phyloP scores from a whole-genome alignment of 192 early-diverging fungal species.

The Linnemannia hyalina region DNA sequence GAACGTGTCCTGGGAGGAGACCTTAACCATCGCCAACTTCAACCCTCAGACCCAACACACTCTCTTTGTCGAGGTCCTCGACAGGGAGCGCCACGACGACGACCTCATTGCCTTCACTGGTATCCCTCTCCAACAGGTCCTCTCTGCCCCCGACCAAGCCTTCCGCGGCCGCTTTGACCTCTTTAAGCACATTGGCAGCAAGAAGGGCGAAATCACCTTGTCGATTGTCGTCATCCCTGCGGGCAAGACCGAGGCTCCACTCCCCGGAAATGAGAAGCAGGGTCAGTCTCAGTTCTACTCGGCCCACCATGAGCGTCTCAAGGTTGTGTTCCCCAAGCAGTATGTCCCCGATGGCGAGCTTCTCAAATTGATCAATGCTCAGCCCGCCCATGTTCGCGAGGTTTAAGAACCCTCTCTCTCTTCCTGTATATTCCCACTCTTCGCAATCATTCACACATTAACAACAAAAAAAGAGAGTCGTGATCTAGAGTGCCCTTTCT shows the following conservation, averaged over 20 bases:
- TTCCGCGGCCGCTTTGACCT: slow-evolving; percentile 54
- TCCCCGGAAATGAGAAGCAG: no score
- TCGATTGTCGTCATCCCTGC: slow-evolving; percentile 33
- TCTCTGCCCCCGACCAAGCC: slow-evolving; percentile 35
- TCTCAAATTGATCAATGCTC: no score
- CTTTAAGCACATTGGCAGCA: slow-evolving; percentile 48
- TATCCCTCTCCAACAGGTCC: slow-evolving; percentile 59
- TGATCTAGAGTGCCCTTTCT: no score
- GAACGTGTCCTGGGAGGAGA: slow-evolving; percentile 58
- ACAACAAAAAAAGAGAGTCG: no score
- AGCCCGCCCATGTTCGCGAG: no score
- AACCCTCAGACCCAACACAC: slow-evolving; percentile 36
- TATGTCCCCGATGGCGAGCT: no score
- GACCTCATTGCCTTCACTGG: slow-evolving; percentile 61
- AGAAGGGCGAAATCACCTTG: slow-evolving; percentile 51
- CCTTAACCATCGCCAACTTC: slow-evolving; percentile 38
- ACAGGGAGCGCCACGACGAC: slow-evolving; percentile 43
- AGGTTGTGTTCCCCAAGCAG: no score
- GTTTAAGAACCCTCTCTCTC: no score
- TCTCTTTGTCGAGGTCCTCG: slow-evolving; percentile 60
- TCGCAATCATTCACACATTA: no score
- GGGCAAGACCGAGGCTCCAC: slow-evolving; percentile 12
- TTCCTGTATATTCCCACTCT: no score
- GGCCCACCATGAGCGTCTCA: no score
- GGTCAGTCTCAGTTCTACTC: no score